Base-by-base conservation (phyloP, 768 basidiomycete genomes). In the Trametes coccinea region DNA sequence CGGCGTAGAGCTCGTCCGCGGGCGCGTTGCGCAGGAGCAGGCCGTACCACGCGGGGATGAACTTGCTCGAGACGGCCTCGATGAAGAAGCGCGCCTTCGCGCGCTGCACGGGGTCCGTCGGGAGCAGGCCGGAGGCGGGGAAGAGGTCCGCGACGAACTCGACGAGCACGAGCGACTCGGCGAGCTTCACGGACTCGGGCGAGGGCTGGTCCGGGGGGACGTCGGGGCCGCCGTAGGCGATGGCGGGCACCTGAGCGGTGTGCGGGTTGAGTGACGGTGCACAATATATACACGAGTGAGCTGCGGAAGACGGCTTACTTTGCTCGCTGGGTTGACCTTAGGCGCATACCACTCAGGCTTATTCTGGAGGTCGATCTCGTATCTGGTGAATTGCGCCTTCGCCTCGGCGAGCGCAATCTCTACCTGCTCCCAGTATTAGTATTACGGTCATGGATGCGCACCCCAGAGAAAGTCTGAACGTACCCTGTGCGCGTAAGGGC, bases 281-380 rank as follows among this genome's bases (percentile, higher is more conserved):
- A 37, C 30, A 33, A n/a, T n/a, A n/a, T n/a, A n/a, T n/a, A n/a
- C n/a, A n/a, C n/a, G n/a, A n/a, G n/a, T 27, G 7, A 47, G 40
- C 11, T 34, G 30, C 13, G 2, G 16, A 9, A 33, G n/a, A 27
- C 8, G 31, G 14, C 16, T 27, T 22, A 27, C 8, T 22, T 88
- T 89, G 74, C 82, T 82, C 0, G 81, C 85, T 1, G 83, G 84
- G 72, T 89, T 90, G 41, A 90, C 81, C 60, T 84, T 79, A 0
- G 81, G 78, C 0, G 82, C 82, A 68, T 86, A 88, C 87, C 87
- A 88, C 52, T 80, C 83, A 0, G 87, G 87, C 74, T 89, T 90
- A 75, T 86, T 84, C 64, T 59, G 51, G 11, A 90, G 72, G 65
- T 88, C 84, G 49, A 90, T 81, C 63, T 87, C 80, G 62, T 76